Base-by-base conservation (phyloP, 2,329 filamentous ascomycete genomes). In the Lasiodiplodia citricola region DNA sequence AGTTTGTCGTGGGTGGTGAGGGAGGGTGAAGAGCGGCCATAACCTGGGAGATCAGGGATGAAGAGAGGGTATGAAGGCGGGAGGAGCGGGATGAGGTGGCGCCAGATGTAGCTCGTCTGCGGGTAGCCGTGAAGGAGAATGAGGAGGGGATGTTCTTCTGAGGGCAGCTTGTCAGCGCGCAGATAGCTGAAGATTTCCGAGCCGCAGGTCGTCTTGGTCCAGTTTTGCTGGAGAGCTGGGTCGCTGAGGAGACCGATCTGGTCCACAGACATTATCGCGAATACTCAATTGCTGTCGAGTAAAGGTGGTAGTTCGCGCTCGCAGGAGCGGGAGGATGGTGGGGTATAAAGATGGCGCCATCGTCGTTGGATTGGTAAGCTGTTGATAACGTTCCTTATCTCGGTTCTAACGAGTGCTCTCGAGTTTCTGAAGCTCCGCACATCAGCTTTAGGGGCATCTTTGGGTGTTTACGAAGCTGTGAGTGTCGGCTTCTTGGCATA, bases 31-130 rank as follows among this genome's bases (percentile, higher is more conserved):
- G 56, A 38, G 35, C 70, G 71, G 16, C 77, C 77, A 57, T 79
- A 78, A 58, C 77, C 77, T 11, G 77, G 76, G 0, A 79, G 73
- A 54, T 79, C 76, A 1, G 77, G 71, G 4, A 70, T 71, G 62
- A 78, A 79, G 47, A 79, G 70, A 2, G 77, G 75, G 6, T 73
- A 69, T 2, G 72, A 57, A 13, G 71, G 25, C 13, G 76, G 73
- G 3, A 79, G 74, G 2, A 76, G 72, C 0, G 75, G 73, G n/a
- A 79, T 74, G 2, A 79, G 44, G 52, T 72, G 60, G 2, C 25
- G 47, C 31, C 31, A 64, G 41, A 64, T 58, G 55, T 23, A 38
- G 35, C 11, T 58, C 11, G 55, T 58, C 21, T 58, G 55, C 10
- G 55, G 31, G 35, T 58, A 58, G 55, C 55, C 35, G 35, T 58